phyloP scores from a whole-genome alignment of 202 grass and related monocot species.

The Zizania palustris region DNA sequence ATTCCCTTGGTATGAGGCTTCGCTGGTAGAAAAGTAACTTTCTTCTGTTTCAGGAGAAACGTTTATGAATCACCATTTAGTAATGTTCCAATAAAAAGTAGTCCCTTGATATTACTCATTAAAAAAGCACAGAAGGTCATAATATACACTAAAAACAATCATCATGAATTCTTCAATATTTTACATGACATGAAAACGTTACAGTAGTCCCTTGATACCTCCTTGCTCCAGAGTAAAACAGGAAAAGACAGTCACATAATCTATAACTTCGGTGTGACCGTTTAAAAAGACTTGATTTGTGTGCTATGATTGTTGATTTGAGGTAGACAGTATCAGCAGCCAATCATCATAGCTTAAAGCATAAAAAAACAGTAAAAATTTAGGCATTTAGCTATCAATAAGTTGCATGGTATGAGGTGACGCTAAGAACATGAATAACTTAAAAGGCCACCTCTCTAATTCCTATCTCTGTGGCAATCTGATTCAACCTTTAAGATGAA shows the following conservation, averaged over 20 bases:
- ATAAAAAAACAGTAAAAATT: conserved; percentile 25
- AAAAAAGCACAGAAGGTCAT: conserved; percentile 25
- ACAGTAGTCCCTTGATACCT: not conserved
- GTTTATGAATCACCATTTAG: conserved; percentile 28
- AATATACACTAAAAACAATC: not conserved
- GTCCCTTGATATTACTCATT: conserved; percentile 4
- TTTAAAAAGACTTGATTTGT: conserved; percentile 16
- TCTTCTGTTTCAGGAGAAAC: conserved; percentile 64
- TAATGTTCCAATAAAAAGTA: conserved; percentile 5
- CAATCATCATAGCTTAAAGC: conserved; percentile 16
- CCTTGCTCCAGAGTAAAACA: conserved; percentile 7
- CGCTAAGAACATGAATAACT: conserved; percentile 28
- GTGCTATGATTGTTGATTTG: not conserved
- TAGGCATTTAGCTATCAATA: not conserved
- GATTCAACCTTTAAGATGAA: not conserved
- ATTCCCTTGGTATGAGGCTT: conserved; percentile 90
- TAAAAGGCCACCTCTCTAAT: conserved; percentile 18
- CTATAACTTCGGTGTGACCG: not conserved
- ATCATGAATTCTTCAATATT: conserved; percentile 19
- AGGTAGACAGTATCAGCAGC: conserved; percentile 9
- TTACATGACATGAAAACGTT: not conserved
- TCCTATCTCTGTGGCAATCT: conserved; percentile 19
- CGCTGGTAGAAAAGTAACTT: conserved; percentile 73
- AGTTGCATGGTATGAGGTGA: conserved; percentile 1
- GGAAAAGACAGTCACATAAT: conserved; percentile 11